Evolutionary conservation across 352 stramenopile species (phyloP).

Genomic region (Pythium volutum): DNA sequence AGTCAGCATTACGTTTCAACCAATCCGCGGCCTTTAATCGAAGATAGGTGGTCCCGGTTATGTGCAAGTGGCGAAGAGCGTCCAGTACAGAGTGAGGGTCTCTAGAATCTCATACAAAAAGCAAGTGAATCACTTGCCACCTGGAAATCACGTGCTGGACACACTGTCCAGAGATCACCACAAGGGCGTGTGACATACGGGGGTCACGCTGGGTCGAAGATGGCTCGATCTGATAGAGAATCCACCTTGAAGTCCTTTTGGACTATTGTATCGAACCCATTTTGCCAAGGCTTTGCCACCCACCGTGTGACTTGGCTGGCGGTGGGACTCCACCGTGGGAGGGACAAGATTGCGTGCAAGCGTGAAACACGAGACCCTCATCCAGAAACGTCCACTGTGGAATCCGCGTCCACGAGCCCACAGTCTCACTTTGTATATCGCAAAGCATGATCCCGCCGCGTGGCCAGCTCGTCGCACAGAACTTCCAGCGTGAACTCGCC

Average conservation of each 20-base stretch:
- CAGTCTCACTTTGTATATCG: neutral
- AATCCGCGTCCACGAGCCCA: conserved; percentile 4
- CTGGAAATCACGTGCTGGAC: neutral
- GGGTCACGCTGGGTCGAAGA: neutral
- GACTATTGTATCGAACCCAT: conserved; percentile 12
- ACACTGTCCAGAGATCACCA: conserved; percentile 7
- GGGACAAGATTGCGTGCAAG: neutral
- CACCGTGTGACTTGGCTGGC: conserved; percentile 21
- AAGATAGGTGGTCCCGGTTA: neutral
- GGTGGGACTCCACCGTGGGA: too few relatives aligned
- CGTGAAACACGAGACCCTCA: neutral
- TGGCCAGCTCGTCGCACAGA: neutral
- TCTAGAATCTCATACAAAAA: neutral
- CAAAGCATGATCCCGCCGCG: conserved; percentile 14
- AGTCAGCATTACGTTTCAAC: neutral
- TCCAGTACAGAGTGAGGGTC: neutral
- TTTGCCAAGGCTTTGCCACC: neutral
- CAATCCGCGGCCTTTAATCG: conserved; percentile 1
- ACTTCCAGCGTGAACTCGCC: conserved; percentile 21
- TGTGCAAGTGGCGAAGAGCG: neutral
- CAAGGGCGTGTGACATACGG: conserved; percentile 13
- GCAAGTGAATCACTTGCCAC: neutral
- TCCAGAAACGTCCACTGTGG: conserved; percentile 7
- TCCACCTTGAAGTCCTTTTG: conserved; percentile 10
- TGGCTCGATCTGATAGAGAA: neutral